Percentiles rank a stretch among this genome's conserved stretches.
Conservation (phyloP, 345 rosid genomes). For the Theobroma cacao region DNA sequence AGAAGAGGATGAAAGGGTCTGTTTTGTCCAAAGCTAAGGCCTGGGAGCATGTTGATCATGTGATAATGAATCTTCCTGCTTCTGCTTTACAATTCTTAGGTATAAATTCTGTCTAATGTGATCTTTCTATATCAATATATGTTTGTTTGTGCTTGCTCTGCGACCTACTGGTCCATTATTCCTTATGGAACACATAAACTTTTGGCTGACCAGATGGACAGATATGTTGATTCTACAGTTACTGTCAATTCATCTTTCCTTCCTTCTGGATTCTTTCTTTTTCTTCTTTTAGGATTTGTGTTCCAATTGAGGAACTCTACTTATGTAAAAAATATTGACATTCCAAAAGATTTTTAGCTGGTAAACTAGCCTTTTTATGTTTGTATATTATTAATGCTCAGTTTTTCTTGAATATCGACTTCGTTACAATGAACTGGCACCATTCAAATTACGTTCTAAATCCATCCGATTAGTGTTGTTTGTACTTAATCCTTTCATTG, state of each 20-base stretch:
- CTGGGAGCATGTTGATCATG: slow-evolving; percentile 91
- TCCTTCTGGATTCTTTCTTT: not conserved
- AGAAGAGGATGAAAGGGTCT: slow-evolving; percentile 62
- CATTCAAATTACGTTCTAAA: no score
- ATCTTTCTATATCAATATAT: slow-evolving; percentile 8
- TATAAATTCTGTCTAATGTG: slow-evolving; percentile 14
- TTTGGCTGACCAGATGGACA: not conserved
- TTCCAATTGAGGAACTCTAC: not conserved
- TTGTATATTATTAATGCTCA: not conserved
- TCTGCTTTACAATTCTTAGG: slow-evolving; percentile 89
- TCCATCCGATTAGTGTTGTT: not conserved
- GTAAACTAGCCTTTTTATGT: not conserved
- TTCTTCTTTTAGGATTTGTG: not conserved
- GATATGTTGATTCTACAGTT: not conserved
- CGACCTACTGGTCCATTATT: not conserved
- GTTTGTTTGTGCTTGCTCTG: not conserved
- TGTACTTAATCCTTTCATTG: not conserved
- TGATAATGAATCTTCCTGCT: slow-evolving; percentile 98
- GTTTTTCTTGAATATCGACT: not conserved
- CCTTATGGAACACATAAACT: not conserved
- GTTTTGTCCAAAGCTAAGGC: slow-evolving; percentile 50
- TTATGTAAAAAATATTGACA: not conserved
- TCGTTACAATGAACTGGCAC: not conserved
- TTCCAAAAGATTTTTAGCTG: not conserved
- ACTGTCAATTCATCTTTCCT: not conserved